phyloP scores from a whole-genome alignment of 2,329 filamentous ascomycete genomes.

The Whalleya microplaca region DNA sequence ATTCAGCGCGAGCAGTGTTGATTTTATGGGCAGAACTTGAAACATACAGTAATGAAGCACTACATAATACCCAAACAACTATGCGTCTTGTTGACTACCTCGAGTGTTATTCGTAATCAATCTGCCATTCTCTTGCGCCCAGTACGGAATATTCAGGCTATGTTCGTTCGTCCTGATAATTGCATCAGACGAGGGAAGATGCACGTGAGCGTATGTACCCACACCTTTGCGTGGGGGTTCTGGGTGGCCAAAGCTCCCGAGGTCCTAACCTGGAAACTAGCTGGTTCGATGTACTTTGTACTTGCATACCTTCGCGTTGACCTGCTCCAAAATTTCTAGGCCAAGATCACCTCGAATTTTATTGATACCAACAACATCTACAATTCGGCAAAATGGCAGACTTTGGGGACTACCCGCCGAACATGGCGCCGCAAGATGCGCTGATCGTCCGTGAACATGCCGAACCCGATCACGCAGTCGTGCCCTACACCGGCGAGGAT shows the following conservation, averaged over 20 bases:
- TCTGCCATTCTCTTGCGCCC: background rate
- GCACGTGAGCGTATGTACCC: no score
- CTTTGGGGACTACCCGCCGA: conserved; percentile 67
- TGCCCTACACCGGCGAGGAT: conserved; percentile 72
- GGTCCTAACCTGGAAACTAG: background rate
- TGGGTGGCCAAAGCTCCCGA: background rate
- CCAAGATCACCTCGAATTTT: background rate
- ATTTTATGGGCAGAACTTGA: conserved; percentile 12
- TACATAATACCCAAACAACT: conserved; percentile 21
- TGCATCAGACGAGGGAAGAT: background rate
- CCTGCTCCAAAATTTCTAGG: background rate
- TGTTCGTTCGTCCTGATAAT: background rate
- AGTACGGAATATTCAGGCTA: background rate
- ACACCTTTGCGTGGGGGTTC: background rate
- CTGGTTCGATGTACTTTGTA: background rate
- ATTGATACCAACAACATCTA: conserved; percentile 2
- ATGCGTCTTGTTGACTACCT: background rate
- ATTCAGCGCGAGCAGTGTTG: conserved; percentile 11
- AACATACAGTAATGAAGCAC: conserved; percentile 23
- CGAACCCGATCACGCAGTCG: conserved; percentile 62
- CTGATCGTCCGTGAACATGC: conserved; percentile 61
- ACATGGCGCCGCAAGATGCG: conserved; percentile 67
- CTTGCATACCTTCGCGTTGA: background rate
- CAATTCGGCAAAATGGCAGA: conserved; percentile 53
- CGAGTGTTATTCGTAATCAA: background rate